These are phyloP conservation scores for Berkeleyomyces basicola DNA, from an alignment of 2,329 filamentous ascomycete species.

Conservation along the genomic window DNA sequence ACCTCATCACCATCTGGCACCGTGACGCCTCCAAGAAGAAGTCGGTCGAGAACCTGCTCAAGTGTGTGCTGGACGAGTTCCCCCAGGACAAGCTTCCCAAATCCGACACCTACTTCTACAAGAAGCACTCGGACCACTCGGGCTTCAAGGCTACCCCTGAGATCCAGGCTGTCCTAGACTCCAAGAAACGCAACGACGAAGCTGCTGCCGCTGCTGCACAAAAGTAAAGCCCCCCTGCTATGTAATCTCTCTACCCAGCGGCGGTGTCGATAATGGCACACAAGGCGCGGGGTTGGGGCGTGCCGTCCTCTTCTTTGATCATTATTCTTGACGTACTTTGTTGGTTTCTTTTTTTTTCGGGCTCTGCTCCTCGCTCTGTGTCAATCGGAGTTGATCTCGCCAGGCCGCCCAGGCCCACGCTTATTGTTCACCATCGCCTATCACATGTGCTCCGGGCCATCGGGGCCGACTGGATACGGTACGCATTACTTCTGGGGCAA, in stretches of 20 bases:
- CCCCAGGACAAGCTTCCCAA: conserved; percentile 57
- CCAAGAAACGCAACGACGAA: conserved; percentile 28
- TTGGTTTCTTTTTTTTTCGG: not conserved
- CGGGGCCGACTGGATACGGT: not conserved
- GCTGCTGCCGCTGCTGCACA: conserved; percentile 16
- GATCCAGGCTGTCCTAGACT: conserved; percentile 40
- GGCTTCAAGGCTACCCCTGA: conserved; percentile 55
- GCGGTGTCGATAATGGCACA: not conserved
- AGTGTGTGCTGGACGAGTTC: conserved; percentile 56
- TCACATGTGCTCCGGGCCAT: not conserved
- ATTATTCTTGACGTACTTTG: not conserved
- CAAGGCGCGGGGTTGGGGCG: not conserved
- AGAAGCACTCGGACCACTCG: conserved; percentile 75
- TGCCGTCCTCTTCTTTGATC: not conserved
- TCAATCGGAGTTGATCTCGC: not conserved
- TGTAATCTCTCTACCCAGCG: not conserved
- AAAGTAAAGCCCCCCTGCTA: not conserved
- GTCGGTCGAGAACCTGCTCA: conserved; percentile 59
- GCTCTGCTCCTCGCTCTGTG: not conserved
- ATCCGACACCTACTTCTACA: conserved; percentile 62
- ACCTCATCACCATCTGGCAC: conserved; percentile 87
- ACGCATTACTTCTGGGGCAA: not conserved
- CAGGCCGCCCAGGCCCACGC: not conserved
- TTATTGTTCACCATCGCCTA: not conserved
- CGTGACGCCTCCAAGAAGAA: conserved; percentile 66